Conservation (phyloP, 352 stramenopile species). For the Pythium dissotocum region DNA sequence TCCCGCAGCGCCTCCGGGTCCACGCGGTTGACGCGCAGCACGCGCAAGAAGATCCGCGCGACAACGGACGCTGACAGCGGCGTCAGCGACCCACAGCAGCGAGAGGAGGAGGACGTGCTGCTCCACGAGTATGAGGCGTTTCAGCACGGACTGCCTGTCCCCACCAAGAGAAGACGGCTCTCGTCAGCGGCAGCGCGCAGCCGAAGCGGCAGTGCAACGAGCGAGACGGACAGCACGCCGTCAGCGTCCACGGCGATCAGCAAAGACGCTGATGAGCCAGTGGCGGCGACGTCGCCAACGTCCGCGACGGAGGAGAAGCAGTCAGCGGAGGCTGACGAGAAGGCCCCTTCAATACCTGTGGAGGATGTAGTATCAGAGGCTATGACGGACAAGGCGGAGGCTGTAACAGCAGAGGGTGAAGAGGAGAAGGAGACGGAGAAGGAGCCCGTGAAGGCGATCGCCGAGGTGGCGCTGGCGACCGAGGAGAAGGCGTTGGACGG, state of each 20-base stretch:
- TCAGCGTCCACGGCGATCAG: slow-evolving; percentile 12
- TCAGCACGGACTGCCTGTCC: slow-evolving; percentile 22
- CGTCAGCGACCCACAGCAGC: slow-evolving; percentile 2
- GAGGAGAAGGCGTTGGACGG: slow-evolving; percentile 47
- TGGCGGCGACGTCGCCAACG: too few species aligned
- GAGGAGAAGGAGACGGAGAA: background rate
- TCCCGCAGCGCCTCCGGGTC: background rate
- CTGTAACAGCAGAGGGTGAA: background rate
- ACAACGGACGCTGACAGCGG: background rate
- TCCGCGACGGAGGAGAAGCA: too few species aligned
- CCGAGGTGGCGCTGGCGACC: slow-evolving; percentile 25
- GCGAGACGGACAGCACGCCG: slow-evolving; percentile 11
- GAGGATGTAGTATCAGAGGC: background rate
- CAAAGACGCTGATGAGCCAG: slow-evolving; percentile 1
- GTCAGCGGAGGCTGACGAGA: too few species aligned
- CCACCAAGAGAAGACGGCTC: slow-evolving; percentile 17
- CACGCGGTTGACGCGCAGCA: slow-evolving; percentile 22
- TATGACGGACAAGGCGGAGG: background rate
- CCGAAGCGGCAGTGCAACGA: background rate
- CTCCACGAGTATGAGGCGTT: slow-evolving; percentile 25
- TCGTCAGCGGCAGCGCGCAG: background rate
- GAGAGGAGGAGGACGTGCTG: background rate
- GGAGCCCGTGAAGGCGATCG: slow-evolving; percentile 11
- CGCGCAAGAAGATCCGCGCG: slow-evolving; percentile 18
- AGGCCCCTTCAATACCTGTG: too few species aligned